Conservation (phyloP, 768 basidiomycete genomes). For the Mycena rebaudengoi region DNA sequence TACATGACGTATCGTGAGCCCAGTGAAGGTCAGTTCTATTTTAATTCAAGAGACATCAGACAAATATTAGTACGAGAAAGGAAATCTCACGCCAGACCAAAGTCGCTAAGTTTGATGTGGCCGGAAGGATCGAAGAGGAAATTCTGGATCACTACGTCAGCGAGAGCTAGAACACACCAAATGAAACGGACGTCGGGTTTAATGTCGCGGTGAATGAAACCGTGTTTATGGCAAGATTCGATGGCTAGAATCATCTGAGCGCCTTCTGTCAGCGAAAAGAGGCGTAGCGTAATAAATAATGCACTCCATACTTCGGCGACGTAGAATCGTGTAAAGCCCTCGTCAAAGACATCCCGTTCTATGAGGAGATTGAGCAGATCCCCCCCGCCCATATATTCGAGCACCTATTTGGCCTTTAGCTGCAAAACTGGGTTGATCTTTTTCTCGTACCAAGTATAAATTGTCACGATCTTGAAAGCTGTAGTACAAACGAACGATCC, state of each 20-base stretch:
- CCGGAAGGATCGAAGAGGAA: slow-evolving; percentile 95
- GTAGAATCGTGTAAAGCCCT: slow-evolving; percentile 93
- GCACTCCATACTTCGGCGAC: slow-evolving; percentile 77
- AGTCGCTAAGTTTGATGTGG: slow-evolving; percentile 95
- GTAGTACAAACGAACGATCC: slow-evolving; percentile 94
- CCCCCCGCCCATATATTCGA: slow-evolving; percentile 96
- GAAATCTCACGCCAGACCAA: slow-evolving; percentile 87
- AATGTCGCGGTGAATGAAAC: slow-evolving; percentile 98
- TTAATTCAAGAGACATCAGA: slow-evolving; percentile 1
- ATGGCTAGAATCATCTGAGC: slow-evolving; percentile 91
- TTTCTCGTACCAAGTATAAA: slow-evolving; percentile 90
- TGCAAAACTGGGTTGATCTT: too few species aligned
- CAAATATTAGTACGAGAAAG: slow-evolving; percentile 28
- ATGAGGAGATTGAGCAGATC: slow-evolving; percentile 96
- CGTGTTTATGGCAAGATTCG: slow-evolving; percentile 91
- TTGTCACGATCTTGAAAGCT: slow-evolving; percentile 96
- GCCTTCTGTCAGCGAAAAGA: slow-evolving; percentile 23
- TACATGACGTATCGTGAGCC: slow-evolving; percentile 96
- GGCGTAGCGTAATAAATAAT: slow-evolving; percentile 23
- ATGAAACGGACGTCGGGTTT: slow-evolving; percentile 78
- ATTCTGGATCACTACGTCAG: slow-evolving; percentile 62
- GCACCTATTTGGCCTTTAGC: slow-evolving; percentile 78
- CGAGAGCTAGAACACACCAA: slow-evolving; percentile 27
- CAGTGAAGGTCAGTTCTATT: slow-evolving; percentile 90
- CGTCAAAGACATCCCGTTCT: slow-evolving; percentile 89